These are phyloP conservation scores for Penicillium tannophilum DNA, from an alignment of 495 filamentous ascomycete species.

Conservation along the genomic window DNA sequence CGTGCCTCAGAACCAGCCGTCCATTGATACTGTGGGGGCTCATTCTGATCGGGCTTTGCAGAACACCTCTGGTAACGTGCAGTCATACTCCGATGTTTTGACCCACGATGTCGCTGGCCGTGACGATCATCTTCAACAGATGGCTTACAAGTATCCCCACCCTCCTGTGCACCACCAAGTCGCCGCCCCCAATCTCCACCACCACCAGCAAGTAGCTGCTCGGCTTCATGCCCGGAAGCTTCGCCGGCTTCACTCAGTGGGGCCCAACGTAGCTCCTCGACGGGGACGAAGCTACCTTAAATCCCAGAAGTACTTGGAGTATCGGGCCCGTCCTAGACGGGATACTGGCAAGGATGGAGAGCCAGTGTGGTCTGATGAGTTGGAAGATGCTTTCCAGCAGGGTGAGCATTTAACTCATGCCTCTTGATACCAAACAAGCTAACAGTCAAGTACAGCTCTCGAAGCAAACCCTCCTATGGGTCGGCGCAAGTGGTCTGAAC, in stretches of 20 bases:
- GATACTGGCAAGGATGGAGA: constrained; percentile 56
- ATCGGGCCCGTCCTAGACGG: constrained; percentile 69
- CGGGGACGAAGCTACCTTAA: constrained; percentile 46
- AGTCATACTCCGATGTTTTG: constrained; percentile 45
- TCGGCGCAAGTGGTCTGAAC: constrained; percentile 71
- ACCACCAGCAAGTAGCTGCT: constrained; percentile 27
- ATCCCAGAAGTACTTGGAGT: constrained; percentile 57
- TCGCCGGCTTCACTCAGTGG: constrained; percentile 43
- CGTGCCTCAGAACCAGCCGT: constrained; percentile 44
- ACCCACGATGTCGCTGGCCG: constrained; percentile 36
- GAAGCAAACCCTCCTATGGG: constrained; percentile 82
- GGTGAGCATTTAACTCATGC: constrained; percentile 54
- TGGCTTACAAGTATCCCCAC: constrained; percentile 46
- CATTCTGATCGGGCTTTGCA: constrained; percentile 49
- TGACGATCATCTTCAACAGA: constrained; percentile 44
- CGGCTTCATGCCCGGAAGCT: constrained; percentile 43
- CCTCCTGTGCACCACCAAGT: constrained; percentile 36
- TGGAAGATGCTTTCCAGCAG: constrained; percentile 88
- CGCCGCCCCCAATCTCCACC: constrained; percentile 31
- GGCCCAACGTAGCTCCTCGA: constrained; percentile 33
- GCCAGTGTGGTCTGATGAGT: constrained; percentile 75
- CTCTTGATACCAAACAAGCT: not conserved
- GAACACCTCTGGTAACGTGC: constrained; percentile 53
- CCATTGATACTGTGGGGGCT: constrained; percentile 42
- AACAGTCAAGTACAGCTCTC: constrained; percentile 57